Conservation (phyloP, 306 rosid species). For the Neltuma alba region DNA sequence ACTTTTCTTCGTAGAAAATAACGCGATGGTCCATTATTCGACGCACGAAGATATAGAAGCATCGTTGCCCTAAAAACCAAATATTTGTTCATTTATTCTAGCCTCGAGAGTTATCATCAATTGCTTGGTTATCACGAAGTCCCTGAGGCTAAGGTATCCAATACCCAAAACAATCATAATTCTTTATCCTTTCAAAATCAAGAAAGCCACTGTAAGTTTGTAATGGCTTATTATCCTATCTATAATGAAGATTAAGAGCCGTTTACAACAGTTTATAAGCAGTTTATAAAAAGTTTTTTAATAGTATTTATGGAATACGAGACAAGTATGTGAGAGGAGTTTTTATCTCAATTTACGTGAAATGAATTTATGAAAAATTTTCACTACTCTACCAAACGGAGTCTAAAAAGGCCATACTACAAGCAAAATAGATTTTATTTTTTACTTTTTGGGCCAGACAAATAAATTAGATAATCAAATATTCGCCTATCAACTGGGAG, state of each 20-base stretch:
- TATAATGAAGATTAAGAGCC: not conserved
- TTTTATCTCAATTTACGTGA: no score
- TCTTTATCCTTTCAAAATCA: not conserved
- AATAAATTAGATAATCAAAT: not conserved
- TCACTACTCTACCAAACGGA: no score
- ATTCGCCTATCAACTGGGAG: not conserved
- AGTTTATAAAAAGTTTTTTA: no score
- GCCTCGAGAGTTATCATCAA: slow-evolving; percentile 9
- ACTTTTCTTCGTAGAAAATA: slow-evolving; percentile 23
- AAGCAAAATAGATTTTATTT: no score
- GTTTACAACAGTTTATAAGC: no score
- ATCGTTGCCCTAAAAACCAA: slow-evolving; percentile 24
- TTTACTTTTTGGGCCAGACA: not conserved
- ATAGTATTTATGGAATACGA: no score
- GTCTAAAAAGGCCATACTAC: not conserved
- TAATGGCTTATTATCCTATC: not conserved
- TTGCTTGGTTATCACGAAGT: slow-evolving; percentile 5
- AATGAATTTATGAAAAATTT: no score
- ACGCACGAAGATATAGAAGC: slow-evolving; percentile 25
- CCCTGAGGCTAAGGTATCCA: not conserved
- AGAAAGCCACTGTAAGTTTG: slow-evolving; percentile 2
- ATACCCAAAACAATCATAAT: not conserved
- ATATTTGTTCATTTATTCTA: slow-evolving; percentile 11
- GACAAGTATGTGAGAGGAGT: no score
- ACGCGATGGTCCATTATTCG: slow-evolving; percentile 37